phyloP scores from a whole-genome alignment of 805 yeast genomes.

The Yarrowia phangngaensis region DNA sequence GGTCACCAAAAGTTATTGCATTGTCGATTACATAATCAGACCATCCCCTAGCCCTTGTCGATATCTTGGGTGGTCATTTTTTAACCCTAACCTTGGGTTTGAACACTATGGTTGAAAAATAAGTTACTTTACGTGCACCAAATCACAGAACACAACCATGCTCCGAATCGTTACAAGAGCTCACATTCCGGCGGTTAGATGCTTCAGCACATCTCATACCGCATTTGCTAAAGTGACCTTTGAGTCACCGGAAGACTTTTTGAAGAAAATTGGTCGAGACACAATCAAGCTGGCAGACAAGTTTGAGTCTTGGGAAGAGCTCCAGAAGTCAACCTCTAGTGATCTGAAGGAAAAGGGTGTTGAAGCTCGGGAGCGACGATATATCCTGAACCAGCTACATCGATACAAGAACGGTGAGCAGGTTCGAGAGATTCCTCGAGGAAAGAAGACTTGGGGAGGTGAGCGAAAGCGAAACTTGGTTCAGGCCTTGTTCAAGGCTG shows the following conservation, averaged over 20 bases:
- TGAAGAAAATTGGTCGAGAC: constrained; percentile 74
- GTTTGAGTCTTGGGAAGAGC: constrained; percentile 69
- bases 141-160: constrained; percentile 19
- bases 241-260: constrained; percentile 43
- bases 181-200: constrained; percentile 15
- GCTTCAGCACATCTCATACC: constrained; percentile 19
- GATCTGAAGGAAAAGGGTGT: constrained; percentile 73
- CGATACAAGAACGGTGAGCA: constrained; percentile 56
- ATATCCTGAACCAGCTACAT: constrained; percentile 67
- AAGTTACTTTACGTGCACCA: no score
- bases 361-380: constrained; percentile 62
- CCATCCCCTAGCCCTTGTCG: no score
- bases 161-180: constrained; percentile 23
- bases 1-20: no score
- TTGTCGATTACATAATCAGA: no score
- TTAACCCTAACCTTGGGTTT: no score
- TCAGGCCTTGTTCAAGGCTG: constrained; percentile 44
- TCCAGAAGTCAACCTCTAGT: constrained; percentile 54
- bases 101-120: no score
- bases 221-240: constrained; percentile 1
- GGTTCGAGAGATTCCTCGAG: constrained; percentile 54
- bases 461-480: constrained; percentile 72
- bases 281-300: constrained; percentile 61
- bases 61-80: no score
- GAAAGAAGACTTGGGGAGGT: constrained; percentile 82